Evolutionary conservation across 768 basidiomycete genomes (phyloP).

Genomic region (Hemileccinum impolitum): DNA sequence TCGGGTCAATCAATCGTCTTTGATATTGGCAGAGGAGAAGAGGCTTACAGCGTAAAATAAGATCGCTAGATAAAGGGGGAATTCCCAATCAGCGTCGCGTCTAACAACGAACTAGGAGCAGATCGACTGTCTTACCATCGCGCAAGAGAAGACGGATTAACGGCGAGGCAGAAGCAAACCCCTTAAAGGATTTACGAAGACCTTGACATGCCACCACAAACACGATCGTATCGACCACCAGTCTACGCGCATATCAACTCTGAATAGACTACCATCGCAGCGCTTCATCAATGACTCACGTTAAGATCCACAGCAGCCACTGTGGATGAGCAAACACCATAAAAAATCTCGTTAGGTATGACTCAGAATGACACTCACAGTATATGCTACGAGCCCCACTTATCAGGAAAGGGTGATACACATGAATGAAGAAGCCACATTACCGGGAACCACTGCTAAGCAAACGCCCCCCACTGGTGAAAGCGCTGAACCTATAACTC

Average conservation of each 20-base stretch:
- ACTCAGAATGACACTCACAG: slow-evolving; percentile 1
- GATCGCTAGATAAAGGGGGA: background rate
- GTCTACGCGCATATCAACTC: slow-evolving; percentile 1
- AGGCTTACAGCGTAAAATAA: slow-evolving; percentile 10
- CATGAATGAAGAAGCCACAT: background rate
- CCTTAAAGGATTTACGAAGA: slow-evolving; percentile 1
- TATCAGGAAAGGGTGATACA: background rate
- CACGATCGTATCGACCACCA: slow-evolving; percentile 6
- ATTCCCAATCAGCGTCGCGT: background rate
- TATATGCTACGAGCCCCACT: background rate
- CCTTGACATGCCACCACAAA: slow-evolving; percentile 3
- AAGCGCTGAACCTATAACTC: background rate
- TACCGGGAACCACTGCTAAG: background rate
- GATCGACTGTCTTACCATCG: slow-evolving; percentile 3
- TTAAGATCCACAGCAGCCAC: slow-evolving; percentile 11
- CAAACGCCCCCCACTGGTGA: slow-evolving; percentile 1
- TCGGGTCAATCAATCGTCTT: background rate
- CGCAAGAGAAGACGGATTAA: slow-evolving; percentile 5
- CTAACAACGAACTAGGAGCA: background rate
- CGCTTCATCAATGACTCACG: background rate
- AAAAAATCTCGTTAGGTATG: background rate
- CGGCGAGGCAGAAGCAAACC: background rate
- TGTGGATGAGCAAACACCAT: background rate
- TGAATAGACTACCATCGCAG: background rate
- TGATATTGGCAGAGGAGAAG: background rate